A percentile compares a stretch with the other conserved stretches of the same genome.
Conservation (phyloP, 257 asterid species). For the Solanum peruvianum region DNA sequence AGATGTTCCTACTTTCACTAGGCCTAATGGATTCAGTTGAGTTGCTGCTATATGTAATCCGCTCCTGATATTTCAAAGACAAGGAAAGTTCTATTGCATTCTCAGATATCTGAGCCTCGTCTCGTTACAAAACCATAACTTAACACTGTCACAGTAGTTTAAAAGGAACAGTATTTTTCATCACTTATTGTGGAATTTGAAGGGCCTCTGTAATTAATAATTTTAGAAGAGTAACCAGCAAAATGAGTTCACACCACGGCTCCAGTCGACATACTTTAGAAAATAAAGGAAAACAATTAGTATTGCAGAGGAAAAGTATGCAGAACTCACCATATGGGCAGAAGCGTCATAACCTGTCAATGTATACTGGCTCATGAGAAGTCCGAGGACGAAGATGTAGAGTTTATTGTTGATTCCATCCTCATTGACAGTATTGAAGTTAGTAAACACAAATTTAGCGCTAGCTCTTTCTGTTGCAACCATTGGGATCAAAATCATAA, state of each 20-base stretch:
- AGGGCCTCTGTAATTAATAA: neutral
- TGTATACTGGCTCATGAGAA: constrained; percentile 94
- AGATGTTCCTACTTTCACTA: neutral
- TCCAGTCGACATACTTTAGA: neutral
- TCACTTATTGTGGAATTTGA: neutral
- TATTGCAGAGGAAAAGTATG: neutral
- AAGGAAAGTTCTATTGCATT: neutral
- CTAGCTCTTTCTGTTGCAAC: constrained; percentile 81
- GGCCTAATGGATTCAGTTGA: neutral
- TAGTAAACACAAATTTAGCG: constrained; percentile 69
- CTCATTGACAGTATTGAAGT: constrained; percentile 70
- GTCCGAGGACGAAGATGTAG: constrained; percentile 79
- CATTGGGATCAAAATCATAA: constrained; percentile 72
- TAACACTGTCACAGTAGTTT: neutral
- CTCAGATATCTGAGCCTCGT: neutral
- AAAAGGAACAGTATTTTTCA: neutral
- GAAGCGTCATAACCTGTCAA: constrained; percentile 91
- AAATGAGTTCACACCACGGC: neutral
- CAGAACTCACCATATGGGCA: constrained; percentile 81
- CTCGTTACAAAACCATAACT: neutral
- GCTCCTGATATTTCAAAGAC: neutral
- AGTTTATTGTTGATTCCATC: constrained; percentile 48
- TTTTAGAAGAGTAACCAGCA: neutral
- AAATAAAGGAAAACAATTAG: neutral
- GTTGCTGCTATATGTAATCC: neutral